Evolutionary conservation across 1,284 basidiomycete species (phyloP).

Genomic region (Phlebopus sp.): DNA sequence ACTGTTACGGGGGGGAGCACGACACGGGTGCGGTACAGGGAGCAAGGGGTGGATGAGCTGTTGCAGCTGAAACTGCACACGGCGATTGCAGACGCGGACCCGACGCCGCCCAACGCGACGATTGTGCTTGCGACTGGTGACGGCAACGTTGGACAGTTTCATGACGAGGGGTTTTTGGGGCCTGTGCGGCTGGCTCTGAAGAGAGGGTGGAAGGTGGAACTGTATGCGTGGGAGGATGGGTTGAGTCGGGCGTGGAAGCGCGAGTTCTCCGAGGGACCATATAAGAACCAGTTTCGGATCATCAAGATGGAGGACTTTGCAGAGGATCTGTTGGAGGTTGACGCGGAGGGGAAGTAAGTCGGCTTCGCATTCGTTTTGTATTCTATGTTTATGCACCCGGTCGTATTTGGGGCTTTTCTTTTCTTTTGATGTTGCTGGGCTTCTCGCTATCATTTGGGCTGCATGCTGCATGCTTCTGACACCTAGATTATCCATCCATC

Average conservation of each 20-base stretch:
- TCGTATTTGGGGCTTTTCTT: not conserved
- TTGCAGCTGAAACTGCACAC: constrained; percentile 85
- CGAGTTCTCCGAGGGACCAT: constrained; percentile 56
- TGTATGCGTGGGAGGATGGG: constrained; percentile 83
- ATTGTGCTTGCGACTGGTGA: constrained; percentile 89
- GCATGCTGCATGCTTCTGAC: no score
- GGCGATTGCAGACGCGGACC: constrained; percentile 67
- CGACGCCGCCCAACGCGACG: constrained; percentile 61
- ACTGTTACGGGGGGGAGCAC: constrained; percentile 8
- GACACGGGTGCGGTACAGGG: constrained; percentile 55
- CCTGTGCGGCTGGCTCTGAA: constrained; percentile 78
- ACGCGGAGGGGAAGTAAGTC: constrained; percentile 20
- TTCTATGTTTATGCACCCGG: not conserved
- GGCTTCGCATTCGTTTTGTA: not conserved
- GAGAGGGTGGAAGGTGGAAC: constrained; percentile 84
- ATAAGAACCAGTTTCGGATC: constrained; percentile 45
- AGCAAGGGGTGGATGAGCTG: constrained; percentile 87
- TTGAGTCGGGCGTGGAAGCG: constrained; percentile 69
- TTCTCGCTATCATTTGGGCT: not conserved
- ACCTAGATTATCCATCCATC: no score
- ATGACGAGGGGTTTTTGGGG: constrained; percentile 83
- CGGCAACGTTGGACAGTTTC: constrained; percentile 85
- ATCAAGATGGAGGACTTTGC: constrained; percentile 64
- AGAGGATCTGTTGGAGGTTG: constrained; percentile 47
- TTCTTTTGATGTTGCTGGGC: not conserved